Percentiles rank a stretch among this genome's conserved stretches.
Conservation (phyloP, 2,329 filamentous ascomycete genomes). For the Fusarium phyllophilum region DNA sequence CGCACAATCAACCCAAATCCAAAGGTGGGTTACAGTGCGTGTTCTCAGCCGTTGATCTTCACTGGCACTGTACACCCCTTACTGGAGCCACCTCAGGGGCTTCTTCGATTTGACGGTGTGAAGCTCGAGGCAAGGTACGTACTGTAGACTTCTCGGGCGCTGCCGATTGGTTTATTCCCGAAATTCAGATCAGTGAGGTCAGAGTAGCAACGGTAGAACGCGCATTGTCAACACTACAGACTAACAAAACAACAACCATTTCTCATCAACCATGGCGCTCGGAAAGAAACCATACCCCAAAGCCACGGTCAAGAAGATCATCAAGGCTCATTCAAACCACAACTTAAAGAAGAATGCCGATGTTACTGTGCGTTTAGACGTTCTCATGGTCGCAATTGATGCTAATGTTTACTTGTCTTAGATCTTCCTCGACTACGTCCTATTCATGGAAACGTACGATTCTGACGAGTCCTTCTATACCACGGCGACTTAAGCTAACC, state of each 20-base stretch:
- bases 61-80: slow-evolving; percentile 39
- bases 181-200: slow-evolving; percentile 34
- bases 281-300: slow-evolving; percentile 84
- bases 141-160: slow-evolving; percentile 25
- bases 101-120: neutral
- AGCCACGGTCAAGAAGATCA: slow-evolving; percentile 85
- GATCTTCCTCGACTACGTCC: slow-evolving; percentile 86
- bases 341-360: slow-evolving; percentile 87
- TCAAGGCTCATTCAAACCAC: slow-evolving; percentile 87
- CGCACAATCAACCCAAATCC: slow-evolving; percentile 28
- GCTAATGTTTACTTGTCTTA: slow-evolving; percentile 53
- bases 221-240: slow-evolving; percentile 39
- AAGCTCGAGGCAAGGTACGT: slow-evolving; percentile 28
- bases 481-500: neutral
- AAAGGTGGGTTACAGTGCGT: slow-evolving; percentile 44
- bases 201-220: slow-evolving; percentile 30
- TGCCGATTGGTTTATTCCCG: slow-evolving; percentile 39
- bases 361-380: slow-evolving; percentile 70
- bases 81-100: slow-evolving; percentile 4
- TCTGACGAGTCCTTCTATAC: neutral
- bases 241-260: slow-evolving; percentile 23
- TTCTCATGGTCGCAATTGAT: slow-evolving; percentile 18
- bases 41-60: neutral
- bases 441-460: slow-evolving; percentile 77
- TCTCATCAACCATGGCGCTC: slow-evolving; percentile 46